Evolutionary conservation across 2,329 filamentous ascomycete genomes (phyloP), one percentile per base, ranked within the genome.

Genomic region (Pseudocercospora musae): DNA sequence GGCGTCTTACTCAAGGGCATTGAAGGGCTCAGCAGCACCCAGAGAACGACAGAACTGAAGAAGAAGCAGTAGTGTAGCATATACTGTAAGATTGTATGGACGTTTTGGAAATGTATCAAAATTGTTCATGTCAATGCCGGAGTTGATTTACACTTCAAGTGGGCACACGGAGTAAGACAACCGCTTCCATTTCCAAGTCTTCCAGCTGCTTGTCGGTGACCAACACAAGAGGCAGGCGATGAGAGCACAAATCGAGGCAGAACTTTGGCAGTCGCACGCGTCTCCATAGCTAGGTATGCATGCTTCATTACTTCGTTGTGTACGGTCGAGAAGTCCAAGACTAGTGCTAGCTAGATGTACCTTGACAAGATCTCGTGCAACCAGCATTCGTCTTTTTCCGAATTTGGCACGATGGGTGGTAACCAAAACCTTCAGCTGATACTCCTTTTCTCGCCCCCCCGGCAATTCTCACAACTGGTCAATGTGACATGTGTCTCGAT

Each of bases 31-130:
- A 48, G 33, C 48, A 54, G 54, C 20, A 13, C 59, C 23, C 52
- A 50, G 48, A 37, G 23, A 31, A 57, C 42, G 23, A 58, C 23
- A 31, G 56, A 56, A n/a, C 23, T 37, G 31, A 50, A 37, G 56
- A 64, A 64, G 62, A 64, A 61, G 56, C 48, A 52, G 23, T 52
- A 52, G 48, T 52, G 23, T 52, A 31, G 48, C 25, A 31, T 29
- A 52, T 52, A 31, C 18, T 20, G 20, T 48, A 15, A 23, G 9
- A 48, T 13, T 48, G 44, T 25, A 23, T 23, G 23, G 44, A 13
- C 23, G 6, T 40, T 48, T 48, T 48, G 44, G 44, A 48, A 48
- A 25, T 48, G 10, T 18, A n/a, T 37, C 23, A 25, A 25, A n/a
- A 25, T 6, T 25, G 23, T 25, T 25, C 23, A 25, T 25, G 6